Evolutionary conservation across 495 filamentous ascomycete genomes (phyloP).

Genomic region (Penicillium waksmanii): DNA sequence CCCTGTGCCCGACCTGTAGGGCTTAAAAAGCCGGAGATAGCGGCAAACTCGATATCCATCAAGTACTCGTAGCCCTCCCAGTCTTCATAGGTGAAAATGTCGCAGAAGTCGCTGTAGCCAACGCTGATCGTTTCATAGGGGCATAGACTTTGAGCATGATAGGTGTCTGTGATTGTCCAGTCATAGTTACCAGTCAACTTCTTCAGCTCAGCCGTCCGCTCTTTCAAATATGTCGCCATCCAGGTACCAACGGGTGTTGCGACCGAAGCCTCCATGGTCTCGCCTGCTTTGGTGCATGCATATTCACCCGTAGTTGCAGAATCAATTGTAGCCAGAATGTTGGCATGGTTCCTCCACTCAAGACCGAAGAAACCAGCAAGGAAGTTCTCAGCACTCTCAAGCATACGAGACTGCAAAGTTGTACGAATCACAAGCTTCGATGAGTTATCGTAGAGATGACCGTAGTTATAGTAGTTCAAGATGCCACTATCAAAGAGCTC

Average conservation of each 20-base stretch:
- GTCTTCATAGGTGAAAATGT: conserved; percentile 54
- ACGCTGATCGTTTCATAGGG: conserved; percentile 63
- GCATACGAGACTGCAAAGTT: conserved; percentile 59
- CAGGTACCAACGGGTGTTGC: conserved; percentile 30
- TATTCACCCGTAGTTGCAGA: conserved; percentile 38
- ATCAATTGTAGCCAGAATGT: conserved; percentile 56
- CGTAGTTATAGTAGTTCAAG: conserved; percentile 64
- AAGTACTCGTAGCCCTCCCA: conserved; percentile 56
- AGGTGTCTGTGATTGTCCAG: conserved; percentile 54
- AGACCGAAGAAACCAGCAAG: conserved; percentile 62
- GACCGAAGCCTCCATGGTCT: conserved; percentile 4
- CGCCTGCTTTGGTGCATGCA: conserved; percentile 42
- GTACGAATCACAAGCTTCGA: conserved; percentile 65
- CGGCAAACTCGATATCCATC: conserved; percentile 59
- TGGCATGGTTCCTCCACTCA: conserved; percentile 58
- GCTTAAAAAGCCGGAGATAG: conserved; percentile 55
- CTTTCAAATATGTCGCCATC: conserved; percentile 46
- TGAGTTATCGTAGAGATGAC: conserved; percentile 60
- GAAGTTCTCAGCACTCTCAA: conserved; percentile 51
- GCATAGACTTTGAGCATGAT: conserved; percentile 59
- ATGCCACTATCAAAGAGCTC: conserved; percentile 56
- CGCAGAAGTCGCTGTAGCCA: conserved; percentile 58
- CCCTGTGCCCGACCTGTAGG: conserved; percentile 61
- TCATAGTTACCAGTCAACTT: conserved; percentile 47
- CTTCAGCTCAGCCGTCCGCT: conserved; percentile 54